Conservation (phyloP, 1,284 basidiomycete species). For the Heterobasidion occidentale region DNA sequence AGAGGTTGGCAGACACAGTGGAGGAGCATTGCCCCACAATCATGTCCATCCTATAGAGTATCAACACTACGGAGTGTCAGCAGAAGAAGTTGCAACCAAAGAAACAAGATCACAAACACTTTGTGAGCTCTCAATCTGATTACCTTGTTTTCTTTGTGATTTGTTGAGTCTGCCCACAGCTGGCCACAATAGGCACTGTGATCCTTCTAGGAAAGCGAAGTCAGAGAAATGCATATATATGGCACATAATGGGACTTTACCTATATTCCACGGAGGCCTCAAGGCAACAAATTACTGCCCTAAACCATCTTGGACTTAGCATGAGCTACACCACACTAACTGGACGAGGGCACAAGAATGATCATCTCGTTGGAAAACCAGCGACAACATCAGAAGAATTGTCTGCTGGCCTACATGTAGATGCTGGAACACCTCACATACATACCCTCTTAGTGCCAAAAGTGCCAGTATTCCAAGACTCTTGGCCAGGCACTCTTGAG, state of each 20-base stretch:
- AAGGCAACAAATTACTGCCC: conserved; percentile 21
- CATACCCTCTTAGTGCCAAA: too few relatives aligned
- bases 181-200: conserved; percentile 1
- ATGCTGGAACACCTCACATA: too few relatives aligned
- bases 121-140: neutral
- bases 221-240: conserved; percentile 20
- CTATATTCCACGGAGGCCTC: conserved; percentile 23
- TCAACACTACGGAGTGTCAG: neutral
- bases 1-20: neutral
- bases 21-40: neutral
- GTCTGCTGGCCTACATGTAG: too few relatives aligned
- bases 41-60: neutral
- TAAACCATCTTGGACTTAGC: conserved; percentile 17
- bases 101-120: conserved; percentile 1
- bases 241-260: conserved; percentile 21
- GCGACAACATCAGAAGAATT: too few relatives aligned
- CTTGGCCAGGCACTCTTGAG: too few relatives aligned
- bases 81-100: too few relatives aligned
- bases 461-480: too few relatives aligned
- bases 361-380: too few relatives aligned
- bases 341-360: neutral
- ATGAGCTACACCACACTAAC: conserved; percentile 20
- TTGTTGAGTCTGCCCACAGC: conserved; percentile 5
- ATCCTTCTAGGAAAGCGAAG: conserved; percentile 22
- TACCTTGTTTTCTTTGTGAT: neutral